Evolutionary conservation across 108 stramenopile genomes (phyloP), one percentile per base, ranked within the genome.

Genomic region (Hondaea fermentalgiana): DNA sequence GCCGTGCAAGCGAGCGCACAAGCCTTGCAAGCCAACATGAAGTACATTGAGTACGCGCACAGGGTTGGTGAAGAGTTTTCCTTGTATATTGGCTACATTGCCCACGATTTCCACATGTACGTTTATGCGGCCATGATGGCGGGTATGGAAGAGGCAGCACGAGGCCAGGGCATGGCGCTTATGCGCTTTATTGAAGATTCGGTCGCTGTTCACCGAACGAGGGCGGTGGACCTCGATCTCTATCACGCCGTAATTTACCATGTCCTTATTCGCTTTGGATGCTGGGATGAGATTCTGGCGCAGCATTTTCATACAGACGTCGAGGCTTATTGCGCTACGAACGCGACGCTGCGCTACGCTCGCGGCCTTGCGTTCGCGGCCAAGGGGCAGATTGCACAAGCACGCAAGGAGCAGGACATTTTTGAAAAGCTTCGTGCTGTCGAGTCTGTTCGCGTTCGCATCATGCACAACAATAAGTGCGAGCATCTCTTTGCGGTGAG

Each of bases 201-300:
- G 45, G 28, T 49, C 59, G 45, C 87, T 21, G 49, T 87, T 21
- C 53, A 91, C 47, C 89, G 89, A 72, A 87, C 90, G 21, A 87
- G 69, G 42, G 88, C 90, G 87, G 72, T 90, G 5, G 87, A 72
- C 35, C 6, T 88, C n/a, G 90, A 87, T 5, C 45, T 72, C 44
- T 90, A 51, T 55, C 72, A 87, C 87, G 44, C 89, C n/a, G 28
- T 87, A 19, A 42, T 59, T n/a, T 88, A 23, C 5, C 89, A 87
- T 35, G 72, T 43, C 44, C 5, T 89, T 43, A 71, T 89, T 42
- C 90, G 92, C 44, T 92, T 92, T 69, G 92, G 92, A 29, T 35
- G 53, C 58, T 92, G 92, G 92, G 89, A 92, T 5, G 90, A 91
- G 14, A 92, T 92, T 47, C 44, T 92, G 57, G 90, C 57, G 14